Conservation (phyloP, 2,329 filamentous ascomycete genomes). For the Emericellopsis cladophorae region DNA sequence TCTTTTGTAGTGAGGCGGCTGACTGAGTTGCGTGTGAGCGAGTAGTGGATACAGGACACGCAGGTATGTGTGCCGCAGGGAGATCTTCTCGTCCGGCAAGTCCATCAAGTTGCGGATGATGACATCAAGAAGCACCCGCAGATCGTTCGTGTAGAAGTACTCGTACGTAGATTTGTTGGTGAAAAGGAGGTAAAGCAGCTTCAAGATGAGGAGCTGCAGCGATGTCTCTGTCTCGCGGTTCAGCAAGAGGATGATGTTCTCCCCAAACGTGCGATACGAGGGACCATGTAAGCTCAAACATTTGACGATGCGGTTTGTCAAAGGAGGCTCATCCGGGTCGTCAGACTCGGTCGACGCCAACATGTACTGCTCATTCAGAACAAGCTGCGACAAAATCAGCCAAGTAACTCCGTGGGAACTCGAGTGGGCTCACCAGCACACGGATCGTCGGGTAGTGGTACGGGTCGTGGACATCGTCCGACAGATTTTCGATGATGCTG, state of each 20-base stretch:
- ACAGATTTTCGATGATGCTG: slow-evolving; percentile 74
- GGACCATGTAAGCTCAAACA: slow-evolving; percentile 70
- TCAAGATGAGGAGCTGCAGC: slow-evolving; percentile 89
- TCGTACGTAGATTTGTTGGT: slow-evolving; percentile 85
- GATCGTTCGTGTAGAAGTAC: slow-evolving; percentile 97
- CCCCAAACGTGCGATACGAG: slow-evolving; percentile 85
- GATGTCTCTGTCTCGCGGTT: slow-evolving; percentile 94
- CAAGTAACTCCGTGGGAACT: neutral
- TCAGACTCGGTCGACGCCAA: slow-evolving; percentile 49
- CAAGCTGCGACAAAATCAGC: slow-evolving; percentile 44
- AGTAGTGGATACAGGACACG: slow-evolving; percentile 84
- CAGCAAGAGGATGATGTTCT: slow-evolving; percentile 89
- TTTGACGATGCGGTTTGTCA: slow-evolving; percentile 93
- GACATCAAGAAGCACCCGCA: slow-evolving; percentile 87
- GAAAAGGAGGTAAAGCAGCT: slow-evolving; percentile 89
- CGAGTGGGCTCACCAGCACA: slow-evolving; percentile 56
- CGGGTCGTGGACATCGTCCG: slow-evolving; percentile 77
- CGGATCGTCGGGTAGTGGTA: slow-evolving; percentile 94
- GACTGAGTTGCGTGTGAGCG: slow-evolving; percentile 78
- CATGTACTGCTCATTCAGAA: slow-evolving; percentile 98
- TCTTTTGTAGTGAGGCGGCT: slow-evolving; percentile 82
- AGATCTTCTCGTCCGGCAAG: slow-evolving; percentile 67
- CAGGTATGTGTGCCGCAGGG: slow-evolving; percentile 84
- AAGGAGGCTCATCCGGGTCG: slow-evolving; percentile 27
- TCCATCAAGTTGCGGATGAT: slow-evolving; percentile 96